Conservation (phyloP, 192 early-diverging fungal species). For the Globomyces pollinis-pini region DNA sequence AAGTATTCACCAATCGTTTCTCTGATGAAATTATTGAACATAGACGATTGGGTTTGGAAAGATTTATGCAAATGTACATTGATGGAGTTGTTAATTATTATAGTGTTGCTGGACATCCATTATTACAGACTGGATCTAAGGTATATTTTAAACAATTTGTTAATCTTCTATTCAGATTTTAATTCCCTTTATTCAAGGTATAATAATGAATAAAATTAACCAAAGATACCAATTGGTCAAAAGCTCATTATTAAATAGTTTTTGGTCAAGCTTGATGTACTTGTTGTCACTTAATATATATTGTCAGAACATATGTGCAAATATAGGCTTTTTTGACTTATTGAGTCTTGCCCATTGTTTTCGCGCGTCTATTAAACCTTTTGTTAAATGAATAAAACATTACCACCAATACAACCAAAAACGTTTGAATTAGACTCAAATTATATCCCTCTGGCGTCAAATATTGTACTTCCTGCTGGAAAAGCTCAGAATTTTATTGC, state of each 20-base stretch:
- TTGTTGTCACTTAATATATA: neutral
- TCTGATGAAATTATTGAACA: conserved; percentile 92
- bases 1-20: conserved; percentile 93
- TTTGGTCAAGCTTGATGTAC: neutral
- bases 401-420: conserved; percentile 6
- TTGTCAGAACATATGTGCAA: too few relatives aligned
- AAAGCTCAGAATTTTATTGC: conserved; percentile 43
- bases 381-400: conserved; percentile 6
- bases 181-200: conserved; percentile 80
- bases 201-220: neutral
- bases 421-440: neutral
- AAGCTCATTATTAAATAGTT: conserved; percentile 52
- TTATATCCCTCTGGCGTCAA: neutral
- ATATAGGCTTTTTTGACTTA: too few relatives aligned
- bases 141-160: too few relatives aligned
- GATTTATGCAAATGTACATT: conserved; percentile 94
- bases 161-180: conserved; percentile 36
- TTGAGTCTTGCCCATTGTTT: too few relatives aligned
- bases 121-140: conserved; percentile 97
- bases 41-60: conserved; percentile 80
- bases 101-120: conserved; percentile 79
- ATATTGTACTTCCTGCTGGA: conserved; percentile 11
- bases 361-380: neutral
- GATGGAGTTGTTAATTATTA: conserved; percentile 8
- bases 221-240: conserved; percentile 71